phyloP scores from a whole-genome alignment of 2,329 filamentous ascomycete species.

The Ambrosiella cleistominuta region DNA sequence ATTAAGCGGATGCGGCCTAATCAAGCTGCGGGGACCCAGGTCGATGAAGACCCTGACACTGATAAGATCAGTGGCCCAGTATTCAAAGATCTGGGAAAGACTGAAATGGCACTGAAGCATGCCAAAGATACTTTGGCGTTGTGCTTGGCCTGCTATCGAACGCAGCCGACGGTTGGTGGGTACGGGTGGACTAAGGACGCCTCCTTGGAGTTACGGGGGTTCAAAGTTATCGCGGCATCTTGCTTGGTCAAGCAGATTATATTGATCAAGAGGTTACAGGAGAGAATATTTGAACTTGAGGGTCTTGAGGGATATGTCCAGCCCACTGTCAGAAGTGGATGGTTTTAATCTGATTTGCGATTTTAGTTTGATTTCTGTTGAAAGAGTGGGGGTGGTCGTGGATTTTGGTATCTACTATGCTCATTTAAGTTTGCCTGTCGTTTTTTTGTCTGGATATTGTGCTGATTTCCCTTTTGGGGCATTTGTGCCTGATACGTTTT shows the following conservation, averaged over 20 bases:
- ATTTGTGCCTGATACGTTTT: too few species aligned
- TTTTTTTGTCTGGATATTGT: too few species aligned
- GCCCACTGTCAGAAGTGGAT: neutral
- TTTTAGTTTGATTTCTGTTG: neutral
- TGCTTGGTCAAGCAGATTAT: neutral
- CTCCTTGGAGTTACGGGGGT: slow-evolving; percentile 19
- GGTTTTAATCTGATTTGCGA: neutral
- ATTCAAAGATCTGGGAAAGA: neutral
- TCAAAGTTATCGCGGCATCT: slow-evolving; percentile 19
- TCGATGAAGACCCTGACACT: neutral
- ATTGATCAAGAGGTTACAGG: neutral
- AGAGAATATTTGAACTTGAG: neutral
- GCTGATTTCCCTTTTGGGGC: too few species aligned
- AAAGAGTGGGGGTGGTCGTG: neutral
- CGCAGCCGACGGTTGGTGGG: slow-evolving; percentile 19
- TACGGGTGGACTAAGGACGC: slow-evolving; percentile 12
- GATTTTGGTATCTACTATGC: neutral
- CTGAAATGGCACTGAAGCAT: neutral
- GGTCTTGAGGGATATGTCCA: neutral
- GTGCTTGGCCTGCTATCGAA: slow-evolving; percentile 13
- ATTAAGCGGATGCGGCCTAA: slow-evolving; percentile 19
- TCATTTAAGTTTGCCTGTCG: neutral
- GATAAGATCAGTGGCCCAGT: neutral
- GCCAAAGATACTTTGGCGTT: slow-evolving; percentile 11
- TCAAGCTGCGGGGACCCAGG: neutral